phyloP scores from a whole-genome alignment of 192 early-diverging fungal genomes.

The Haplosporangium gracile region DNA sequence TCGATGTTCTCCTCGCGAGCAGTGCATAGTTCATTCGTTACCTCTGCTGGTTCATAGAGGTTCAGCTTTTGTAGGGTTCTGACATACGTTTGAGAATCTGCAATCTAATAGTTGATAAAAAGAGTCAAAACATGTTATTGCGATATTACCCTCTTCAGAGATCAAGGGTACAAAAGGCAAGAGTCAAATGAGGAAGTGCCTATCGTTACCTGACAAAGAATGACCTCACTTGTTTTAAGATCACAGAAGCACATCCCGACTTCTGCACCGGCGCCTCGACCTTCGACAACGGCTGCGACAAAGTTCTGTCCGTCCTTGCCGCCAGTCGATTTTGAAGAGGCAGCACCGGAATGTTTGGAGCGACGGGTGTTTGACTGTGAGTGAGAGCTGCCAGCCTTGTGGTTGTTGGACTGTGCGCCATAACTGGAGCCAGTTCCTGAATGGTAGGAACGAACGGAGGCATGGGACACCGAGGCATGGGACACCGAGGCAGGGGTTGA shows the following conservation, averaged over 20 bases:
- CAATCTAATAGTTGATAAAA: conserved; percentile 59
- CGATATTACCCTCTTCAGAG: neutral
- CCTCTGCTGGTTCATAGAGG: conserved; percentile 70
- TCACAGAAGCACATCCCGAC: conserved; percentile 74
- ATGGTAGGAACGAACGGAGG: neutral
- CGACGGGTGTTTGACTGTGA: conserved; percentile 1
- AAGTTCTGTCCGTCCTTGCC: conserved; percentile 30
- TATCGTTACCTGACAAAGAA: conserved; percentile 67
- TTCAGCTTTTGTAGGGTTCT: conserved; percentile 72
- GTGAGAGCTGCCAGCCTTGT: neutral
- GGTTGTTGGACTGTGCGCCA: neutral
- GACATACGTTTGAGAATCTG: conserved; percentile 73
- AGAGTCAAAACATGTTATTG: neutral
- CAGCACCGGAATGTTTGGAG: conserved; percentile 16
- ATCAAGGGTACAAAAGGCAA: neutral
- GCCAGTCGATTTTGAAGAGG: conserved; percentile 14
- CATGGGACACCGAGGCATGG: neutral
- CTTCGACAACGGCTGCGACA: conserved; percentile 65
- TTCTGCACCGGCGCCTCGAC: conserved; percentile 63
- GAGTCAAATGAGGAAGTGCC: neutral
- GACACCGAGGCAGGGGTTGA: neutral
- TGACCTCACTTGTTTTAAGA: conserved; percentile 68
- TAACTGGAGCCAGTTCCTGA: neutral
- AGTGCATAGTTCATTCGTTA: conserved; percentile 21
- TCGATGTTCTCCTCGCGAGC: neutral